phyloP scores from a whole-genome alignment of 1,284 basidiomycete species.

The Microbotryum intermedium region DNA sequence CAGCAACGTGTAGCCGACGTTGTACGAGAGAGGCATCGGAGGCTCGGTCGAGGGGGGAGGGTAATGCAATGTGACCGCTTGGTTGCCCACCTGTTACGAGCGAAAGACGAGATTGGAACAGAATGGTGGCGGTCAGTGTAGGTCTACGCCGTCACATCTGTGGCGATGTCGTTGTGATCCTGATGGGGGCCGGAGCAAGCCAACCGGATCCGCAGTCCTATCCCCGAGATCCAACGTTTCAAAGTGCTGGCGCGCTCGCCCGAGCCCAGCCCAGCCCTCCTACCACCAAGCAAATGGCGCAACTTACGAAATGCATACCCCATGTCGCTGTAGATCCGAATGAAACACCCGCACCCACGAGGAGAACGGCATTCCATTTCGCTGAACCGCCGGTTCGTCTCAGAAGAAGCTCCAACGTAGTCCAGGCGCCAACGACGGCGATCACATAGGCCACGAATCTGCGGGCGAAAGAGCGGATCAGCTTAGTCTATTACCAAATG shows the following conservation, averaged over 20 bases:
- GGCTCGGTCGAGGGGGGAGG: constrained; percentile 29
- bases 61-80: constrained; percentile 40
- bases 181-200: neutral
- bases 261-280: no score
- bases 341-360: constrained; percentile 41
- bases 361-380: constrained; percentile 39
- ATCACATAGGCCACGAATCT: constrained; percentile 40
- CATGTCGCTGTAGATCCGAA: constrained; percentile 45
- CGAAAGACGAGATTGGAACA: neutral
- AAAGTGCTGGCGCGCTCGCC: no score
- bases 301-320: constrained; percentile 27
- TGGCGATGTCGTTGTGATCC: neutral
- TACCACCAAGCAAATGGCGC: no score
- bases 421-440: constrained; percentile 41
- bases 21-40: constrained; percentile 40
- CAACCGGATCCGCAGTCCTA: no score
- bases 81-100: constrained; percentile 40
- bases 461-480: no score
- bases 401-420: constrained; percentile 42
- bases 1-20: constrained; percentile 42
- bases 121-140: neutral
- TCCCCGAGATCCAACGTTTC: no score
- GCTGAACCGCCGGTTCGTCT: constrained; percentile 41
- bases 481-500: no score
- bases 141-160: neutral